phyloP scores from a whole-genome alignment of 2,329 filamentous ascomycete species.

The Lecanicillium sp. region DNA sequence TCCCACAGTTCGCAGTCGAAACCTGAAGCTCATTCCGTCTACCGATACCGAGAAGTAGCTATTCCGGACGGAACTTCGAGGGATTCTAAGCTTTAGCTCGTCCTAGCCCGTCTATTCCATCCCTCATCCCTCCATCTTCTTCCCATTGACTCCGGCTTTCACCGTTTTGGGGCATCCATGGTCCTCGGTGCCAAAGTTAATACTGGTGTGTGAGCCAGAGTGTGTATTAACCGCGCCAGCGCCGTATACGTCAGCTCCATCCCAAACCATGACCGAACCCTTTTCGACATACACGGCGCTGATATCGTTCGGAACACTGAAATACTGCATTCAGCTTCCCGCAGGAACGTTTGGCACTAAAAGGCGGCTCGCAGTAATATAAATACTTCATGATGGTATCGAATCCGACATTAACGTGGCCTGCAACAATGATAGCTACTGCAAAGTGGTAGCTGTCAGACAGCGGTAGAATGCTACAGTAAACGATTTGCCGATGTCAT shows the following conservation, averaged over 20 bases:
- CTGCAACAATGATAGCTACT: conserved; percentile 20
- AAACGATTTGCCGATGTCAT: conserved; percentile 19
- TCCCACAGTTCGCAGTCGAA: no score
- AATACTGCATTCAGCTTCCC: conserved; percentile 19
- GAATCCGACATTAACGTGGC: conserved; percentile 15
- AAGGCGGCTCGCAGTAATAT: conserved; percentile 18
- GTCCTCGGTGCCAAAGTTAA: background rate
- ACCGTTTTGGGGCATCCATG: conserved; percentile 6
- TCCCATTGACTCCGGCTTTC: no score
- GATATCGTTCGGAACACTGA: conserved; percentile 16
- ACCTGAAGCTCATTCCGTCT: no score
- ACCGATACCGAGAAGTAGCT: no score
- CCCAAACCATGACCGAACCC: conserved; percentile 19
- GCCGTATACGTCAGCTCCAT: conserved; percentile 13
- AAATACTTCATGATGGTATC: conserved; percentile 18
- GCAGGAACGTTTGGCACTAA: conserved; percentile 14
- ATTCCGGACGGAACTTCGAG: no score
- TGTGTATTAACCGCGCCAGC: conserved; percentile 19
- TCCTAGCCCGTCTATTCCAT: no score
- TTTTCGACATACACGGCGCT: conserved; percentile 19
- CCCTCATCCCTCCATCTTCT: background rate
- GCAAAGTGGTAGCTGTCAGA: conserved; percentile 19
- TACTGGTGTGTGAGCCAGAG: background rate
- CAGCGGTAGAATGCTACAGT: conserved; percentile 19
- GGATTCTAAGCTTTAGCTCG: no score